Evolutionary conservation across 441 rosid genomes (phyloP).

Genomic region (Eutrema salsugineum): DNA sequence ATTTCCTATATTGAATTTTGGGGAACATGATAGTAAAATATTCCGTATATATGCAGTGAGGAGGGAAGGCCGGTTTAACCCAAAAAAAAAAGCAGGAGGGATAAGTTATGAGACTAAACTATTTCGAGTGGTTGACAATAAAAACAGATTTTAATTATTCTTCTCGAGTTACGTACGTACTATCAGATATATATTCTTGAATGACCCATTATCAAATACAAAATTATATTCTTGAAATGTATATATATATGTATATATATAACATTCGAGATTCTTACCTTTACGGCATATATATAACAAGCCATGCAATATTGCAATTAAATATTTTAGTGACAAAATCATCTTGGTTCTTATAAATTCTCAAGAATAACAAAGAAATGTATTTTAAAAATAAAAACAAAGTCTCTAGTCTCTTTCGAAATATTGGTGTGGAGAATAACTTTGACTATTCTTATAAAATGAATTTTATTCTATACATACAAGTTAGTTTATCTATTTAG

Average conservation of each 20-base stretch:
- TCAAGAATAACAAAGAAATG: neutral
- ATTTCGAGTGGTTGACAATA: constrained; percentile 8
- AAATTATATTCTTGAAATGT: neutral
- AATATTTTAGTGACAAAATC: too few species aligned
- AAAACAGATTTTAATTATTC: neutral
- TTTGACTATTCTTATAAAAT: neutral
- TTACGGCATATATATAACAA: constrained; percentile 13
- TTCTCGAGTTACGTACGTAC: neutral
- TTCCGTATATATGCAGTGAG: neutral
- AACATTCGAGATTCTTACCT: constrained; percentile 17
- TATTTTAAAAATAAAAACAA: neutral
- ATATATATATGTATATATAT: neutral
- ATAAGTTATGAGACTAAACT: neutral
- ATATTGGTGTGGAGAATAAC: constrained; percentile 7
- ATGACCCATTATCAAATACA: neutral
- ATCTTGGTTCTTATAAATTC: neutral
- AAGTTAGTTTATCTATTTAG: neutral
- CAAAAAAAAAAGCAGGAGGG: too few species aligned
- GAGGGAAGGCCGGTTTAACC: too few species aligned
- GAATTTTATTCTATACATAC: neutral
- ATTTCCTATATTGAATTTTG: neutral
- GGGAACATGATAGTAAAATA: neutral
- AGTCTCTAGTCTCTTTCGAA: neutral
- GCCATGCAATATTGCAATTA: too few species aligned
- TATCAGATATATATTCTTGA: neutral